These are phyloP conservation scores for Alternaria panax DNA, from an alignment of 2,329 filamentous ascomycete genomes.

Conservation along the genomic window DNA sequence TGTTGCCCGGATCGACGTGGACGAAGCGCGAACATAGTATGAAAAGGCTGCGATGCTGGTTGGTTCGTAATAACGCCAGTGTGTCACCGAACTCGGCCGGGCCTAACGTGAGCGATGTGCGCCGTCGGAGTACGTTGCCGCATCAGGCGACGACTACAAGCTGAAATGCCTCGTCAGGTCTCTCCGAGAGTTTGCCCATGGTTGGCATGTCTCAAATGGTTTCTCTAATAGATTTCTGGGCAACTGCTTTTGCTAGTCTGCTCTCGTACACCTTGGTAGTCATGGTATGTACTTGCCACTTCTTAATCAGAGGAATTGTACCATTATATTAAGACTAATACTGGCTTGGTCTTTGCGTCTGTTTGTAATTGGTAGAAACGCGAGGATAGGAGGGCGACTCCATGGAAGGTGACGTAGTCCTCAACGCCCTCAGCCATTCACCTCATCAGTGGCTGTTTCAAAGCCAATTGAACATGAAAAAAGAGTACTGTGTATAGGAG, in stretches of 20 bases:
- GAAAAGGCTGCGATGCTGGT: not conserved
- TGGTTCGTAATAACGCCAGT: not conserved
- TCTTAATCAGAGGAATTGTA: too few relatives aligned
- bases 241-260: not conserved
- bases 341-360: not conserved
- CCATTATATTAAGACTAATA: too few relatives aligned
- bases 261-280: too few relatives aligned
- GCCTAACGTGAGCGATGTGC: not conserved
- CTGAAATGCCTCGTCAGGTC: not conserved
- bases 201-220: not conserved
- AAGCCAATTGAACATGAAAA: not conserved
- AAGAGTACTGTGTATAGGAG: too few relatives aligned
- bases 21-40: not conserved
- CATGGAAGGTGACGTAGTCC: not conserved
- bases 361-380: not conserved
- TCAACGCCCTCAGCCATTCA: not conserved
- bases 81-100: not conserved
- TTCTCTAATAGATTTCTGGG: not conserved
- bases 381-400: not conserved
- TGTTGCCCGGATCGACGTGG: not conserved
- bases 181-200: not conserved
- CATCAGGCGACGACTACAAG: not conserved
- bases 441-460: not conserved
- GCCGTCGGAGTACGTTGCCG: not conserved
- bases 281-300: too few relatives aligned